Conservation (phyloP, 208 protist species). For the Leishmania tarentolae region DNA sequence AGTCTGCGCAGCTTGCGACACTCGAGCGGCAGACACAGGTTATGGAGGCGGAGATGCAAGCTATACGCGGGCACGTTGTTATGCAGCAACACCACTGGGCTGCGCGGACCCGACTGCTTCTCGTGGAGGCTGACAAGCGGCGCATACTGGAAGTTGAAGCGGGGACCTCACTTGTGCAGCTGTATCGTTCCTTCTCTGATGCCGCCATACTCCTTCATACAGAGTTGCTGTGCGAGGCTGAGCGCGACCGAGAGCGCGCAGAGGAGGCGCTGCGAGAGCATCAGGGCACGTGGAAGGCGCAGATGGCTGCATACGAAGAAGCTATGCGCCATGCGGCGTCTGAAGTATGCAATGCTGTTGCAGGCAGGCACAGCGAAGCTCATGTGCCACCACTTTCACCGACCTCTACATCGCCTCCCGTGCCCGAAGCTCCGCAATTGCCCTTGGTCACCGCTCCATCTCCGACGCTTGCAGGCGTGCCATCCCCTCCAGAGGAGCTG, state of each 20-base stretch:
- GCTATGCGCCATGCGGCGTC: slow-evolving; percentile 42
- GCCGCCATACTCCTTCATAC: background rate
- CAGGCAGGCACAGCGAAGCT: background rate
- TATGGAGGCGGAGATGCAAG: slow-evolving; percentile 21
- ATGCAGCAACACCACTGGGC: slow-evolving; percentile 1
- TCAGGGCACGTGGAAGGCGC: slow-evolving; percentile 14
- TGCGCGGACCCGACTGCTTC: slow-evolving; percentile 8
- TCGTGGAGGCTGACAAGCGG: slow-evolving; percentile 18
- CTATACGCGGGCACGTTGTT: slow-evolving; percentile 11
- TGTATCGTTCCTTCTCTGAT: background rate
- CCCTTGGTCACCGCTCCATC: background rate
- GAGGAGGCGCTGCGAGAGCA: slow-evolving; percentile 14
- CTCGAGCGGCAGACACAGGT: slow-evolving; percentile 14
- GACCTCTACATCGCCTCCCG: background rate
- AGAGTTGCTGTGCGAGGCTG: background rate
- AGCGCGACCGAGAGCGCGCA: background rate
- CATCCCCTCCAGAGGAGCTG: background rate
- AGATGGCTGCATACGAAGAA: slow-evolving; percentile 33
- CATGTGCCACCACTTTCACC: background rate
- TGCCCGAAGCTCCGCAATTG: background rate
- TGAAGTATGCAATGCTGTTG: slow-evolving; percentile 18
- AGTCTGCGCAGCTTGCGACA: slow-evolving; percentile 23
- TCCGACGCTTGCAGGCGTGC: background rate
- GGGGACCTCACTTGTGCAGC: background rate
- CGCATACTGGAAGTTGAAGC: background rate